phyloP scores from a whole-genome alignment of 805 yeast species.

The Candida cerambycidarum region DNA sequence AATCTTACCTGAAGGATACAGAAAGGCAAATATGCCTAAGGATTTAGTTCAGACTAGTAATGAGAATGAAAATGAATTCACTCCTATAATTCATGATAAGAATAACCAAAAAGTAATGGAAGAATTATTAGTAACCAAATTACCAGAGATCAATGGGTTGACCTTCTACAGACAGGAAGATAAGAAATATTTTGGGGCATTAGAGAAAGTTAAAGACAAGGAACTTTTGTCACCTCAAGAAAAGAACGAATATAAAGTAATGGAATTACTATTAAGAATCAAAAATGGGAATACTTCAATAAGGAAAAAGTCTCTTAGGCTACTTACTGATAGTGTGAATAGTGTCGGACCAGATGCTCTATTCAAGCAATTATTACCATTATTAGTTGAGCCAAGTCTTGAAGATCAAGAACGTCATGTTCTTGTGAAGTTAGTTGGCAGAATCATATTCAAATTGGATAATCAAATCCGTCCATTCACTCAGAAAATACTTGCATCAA shows the following conservation, averaged over 20 bases:
- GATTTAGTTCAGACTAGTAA: not conserved
- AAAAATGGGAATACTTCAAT: constrained; percentile 74
- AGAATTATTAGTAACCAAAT: constrained; percentile 12
- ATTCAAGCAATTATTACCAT: constrained; percentile 71
- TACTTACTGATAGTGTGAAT: constrained; percentile 56
- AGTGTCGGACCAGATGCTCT: constrained; percentile 68
- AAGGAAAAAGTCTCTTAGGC: constrained; percentile 69
- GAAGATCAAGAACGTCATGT: constrained; percentile 84
- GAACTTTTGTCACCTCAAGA: constrained; percentile 44
- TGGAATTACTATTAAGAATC: constrained; percentile 63
- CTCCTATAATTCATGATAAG: constrained; percentile 48
- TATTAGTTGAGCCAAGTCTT: constrained; percentile 66
- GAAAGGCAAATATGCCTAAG: constrained; percentile 42
- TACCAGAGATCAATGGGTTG: constrained; percentile 56
- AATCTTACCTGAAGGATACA: constrained; percentile 54
- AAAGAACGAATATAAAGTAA: constrained; percentile 55
- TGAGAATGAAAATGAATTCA: constrained; percentile 28
- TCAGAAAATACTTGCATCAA: constrained; percentile 66
- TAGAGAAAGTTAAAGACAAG: constrained; percentile 34
- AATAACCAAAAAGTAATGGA: constrained; percentile 22
- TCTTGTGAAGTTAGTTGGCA: constrained; percentile 70
- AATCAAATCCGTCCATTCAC: constrained; percentile 70
- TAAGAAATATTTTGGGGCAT: constrained; percentile 64
- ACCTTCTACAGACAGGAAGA: constrained; percentile 73
- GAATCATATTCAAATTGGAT: constrained; percentile 66